Evolutionary conservation across 1,284 basidiomycete species (phyloP), one percentile per base, ranked within the genome.

Genomic region (Leucoagaricus sp.): DNA sequence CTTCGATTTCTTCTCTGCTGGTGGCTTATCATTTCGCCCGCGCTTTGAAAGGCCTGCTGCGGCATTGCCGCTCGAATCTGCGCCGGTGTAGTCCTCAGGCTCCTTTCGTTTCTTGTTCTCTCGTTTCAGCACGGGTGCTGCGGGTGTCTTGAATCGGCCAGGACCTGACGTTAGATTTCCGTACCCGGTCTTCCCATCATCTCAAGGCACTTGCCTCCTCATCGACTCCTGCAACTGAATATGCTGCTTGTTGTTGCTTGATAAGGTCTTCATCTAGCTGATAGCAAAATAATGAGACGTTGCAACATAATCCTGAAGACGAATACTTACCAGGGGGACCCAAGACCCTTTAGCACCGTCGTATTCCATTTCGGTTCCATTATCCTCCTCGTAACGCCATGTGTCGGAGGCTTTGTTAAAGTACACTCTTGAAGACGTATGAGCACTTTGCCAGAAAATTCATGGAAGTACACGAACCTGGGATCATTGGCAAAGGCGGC

Each of bases 341-440:
- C 95, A 97, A 36, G 77, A 75, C 17, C 83, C 85, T 65, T 90
- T 92, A 5, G 71, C 69, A 38, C 80, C 71, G 66, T 94, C 88
- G 78, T 92, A 99, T 73, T 99, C 96, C 68, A 92, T 84, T 71
- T 97, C 95, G 26, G 82, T 76, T 12, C 91, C 94, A 60, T 94
- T 88, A 56, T 93, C 91, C 66, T 92, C 87, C 70, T 99, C 96
- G 67, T 90, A 89, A 53, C 88, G 83, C 92, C 93, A 99, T 62
- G 91, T 89, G 40, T 83, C 82, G 3, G 86, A 80, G 42, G 82
- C 79, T 64, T 84, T 89, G 60, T 92, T 90, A 66, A 89, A 91
- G 71, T 94, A 89, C 34, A 93, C 83, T 60, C 80, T 80, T 67
- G 53, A 47, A 61, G 51, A 13, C 8, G 15, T 13, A 13, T 53